These are phyloP conservation scores for Exophiala calicioides DNA, from an alignment of 2,329 filamentous ascomycete species.

Conservation along the genomic window DNA sequence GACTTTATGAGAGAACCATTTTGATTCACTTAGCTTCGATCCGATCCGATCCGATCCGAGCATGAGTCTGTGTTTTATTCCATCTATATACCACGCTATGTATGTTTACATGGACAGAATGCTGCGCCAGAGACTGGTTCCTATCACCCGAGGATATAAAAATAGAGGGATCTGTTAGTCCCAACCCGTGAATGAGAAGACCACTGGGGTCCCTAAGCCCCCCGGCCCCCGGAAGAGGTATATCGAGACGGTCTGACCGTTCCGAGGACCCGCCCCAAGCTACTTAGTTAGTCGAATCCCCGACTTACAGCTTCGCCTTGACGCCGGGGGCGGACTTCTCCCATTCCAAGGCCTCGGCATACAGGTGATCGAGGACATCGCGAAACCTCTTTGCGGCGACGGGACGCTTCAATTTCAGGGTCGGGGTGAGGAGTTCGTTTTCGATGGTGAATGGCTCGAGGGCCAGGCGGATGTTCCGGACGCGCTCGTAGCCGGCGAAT, in stretches of 20 bases:
- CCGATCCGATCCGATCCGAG: too few species aligned
- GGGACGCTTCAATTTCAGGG: slow-evolving; percentile 70
- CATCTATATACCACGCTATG: neutral
- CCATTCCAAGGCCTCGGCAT: slow-evolving; percentile 54
- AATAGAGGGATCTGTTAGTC: too few species aligned
- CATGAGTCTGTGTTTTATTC: too few species aligned
- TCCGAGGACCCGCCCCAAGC: too few species aligned
- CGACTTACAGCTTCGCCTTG: slow-evolving; percentile 28
- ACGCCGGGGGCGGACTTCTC: slow-evolving; percentile 14
- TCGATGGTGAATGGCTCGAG: slow-evolving; percentile 91
- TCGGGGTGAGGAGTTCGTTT: slow-evolving; percentile 70
- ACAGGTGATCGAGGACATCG: slow-evolving; percentile 60
- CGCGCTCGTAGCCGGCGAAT: slow-evolving; percentile 87
- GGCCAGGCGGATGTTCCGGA: slow-evolving; percentile 71
- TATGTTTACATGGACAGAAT: neutral
- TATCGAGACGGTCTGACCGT: too few species aligned
- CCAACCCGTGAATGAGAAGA: too few species aligned
- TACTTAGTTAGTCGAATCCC: neutral
- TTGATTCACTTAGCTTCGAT: too few species aligned
- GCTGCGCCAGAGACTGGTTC: too few species aligned
- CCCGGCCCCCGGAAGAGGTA: too few species aligned
- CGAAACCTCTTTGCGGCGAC: slow-evolving; percentile 65
- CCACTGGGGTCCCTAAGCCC: too few species aligned
- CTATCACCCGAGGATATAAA: too few species aligned
- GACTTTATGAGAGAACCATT: too few species aligned